Evolutionary conservation across 768 basidiomycete genomes (phyloP).

Genomic region (Boletus huronensis): DNA sequence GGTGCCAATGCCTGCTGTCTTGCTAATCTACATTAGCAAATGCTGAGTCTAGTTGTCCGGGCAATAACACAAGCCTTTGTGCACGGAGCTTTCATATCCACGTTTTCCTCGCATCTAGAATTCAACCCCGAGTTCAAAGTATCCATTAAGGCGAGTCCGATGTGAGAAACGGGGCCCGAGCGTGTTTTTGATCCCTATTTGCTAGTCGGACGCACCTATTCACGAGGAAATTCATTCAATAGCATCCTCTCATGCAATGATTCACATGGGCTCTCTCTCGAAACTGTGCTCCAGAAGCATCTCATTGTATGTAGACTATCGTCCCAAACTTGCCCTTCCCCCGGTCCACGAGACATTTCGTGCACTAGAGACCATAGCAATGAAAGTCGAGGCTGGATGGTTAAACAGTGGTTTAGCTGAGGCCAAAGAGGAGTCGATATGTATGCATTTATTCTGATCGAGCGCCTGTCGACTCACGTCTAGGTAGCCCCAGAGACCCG

Average conservation of each 20-base stretch:
- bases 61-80: slow-evolving; percentile 55
- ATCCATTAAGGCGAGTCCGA: slow-evolving; percentile 12
- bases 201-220: slow-evolving; percentile 34
- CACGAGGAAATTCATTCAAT: slow-evolving; percentile 33
- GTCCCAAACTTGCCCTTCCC: slow-evolving; percentile 26
- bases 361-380: slow-evolving; percentile 35
- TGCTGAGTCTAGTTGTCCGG: slow-evolving; percentile 37
- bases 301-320: slow-evolving; percentile 36
- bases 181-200: slow-evolving; percentile 4
- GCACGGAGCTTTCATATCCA: slow-evolving; percentile 51
- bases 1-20: slow-evolving; percentile 18
- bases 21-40: slow-evolving; percentile 11
- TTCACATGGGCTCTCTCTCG: slow-evolving; percentile 39
- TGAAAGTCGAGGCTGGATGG: slow-evolving; percentile 49
- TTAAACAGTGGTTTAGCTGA: slow-evolving; percentile 34
- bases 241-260: slow-evolving; percentile 35
- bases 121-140: slow-evolving; percentile 15
- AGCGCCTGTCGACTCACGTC: slow-evolving; percentile 2
- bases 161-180: background rate
- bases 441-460: slow-evolving; percentile 34
- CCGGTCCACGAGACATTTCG: slow-evolving; percentile 28
- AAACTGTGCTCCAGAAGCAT: slow-evolving; percentile 35
- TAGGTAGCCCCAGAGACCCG: slow-evolving; percentile 42
- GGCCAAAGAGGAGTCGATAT: slow-evolving; percentile 19
- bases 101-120: slow-evolving; percentile 37